Evolutionary conservation across 2,329 filamentous ascomycete species (phyloP), one percentile per base, ranked within the genome.

Genomic region (Colletotrichum lentis): DNA sequence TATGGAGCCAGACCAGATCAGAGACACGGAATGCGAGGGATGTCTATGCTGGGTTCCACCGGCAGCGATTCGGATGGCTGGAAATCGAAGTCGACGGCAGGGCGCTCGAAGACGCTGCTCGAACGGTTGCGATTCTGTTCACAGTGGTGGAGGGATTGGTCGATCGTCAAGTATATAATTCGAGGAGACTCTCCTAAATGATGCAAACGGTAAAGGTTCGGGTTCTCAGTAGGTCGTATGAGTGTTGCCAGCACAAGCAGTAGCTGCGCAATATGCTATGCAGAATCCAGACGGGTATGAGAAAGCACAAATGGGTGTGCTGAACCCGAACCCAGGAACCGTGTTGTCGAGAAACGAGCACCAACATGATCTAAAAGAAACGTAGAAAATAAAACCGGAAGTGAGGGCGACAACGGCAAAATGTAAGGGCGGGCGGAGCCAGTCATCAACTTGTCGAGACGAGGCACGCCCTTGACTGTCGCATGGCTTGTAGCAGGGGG

Each of bases 401-500:
- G 11, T 12, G 53, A 46, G 31, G 64, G 53, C 43, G 49, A 44
- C 27, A 44, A 58, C 39, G 20, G 57, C 46, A 67, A 67, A 49
- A 62, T 63, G 52, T 67, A 62, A 46, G 24, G n/a, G 37, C 31
- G 27, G 11, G 6, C 5, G 31, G 37, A 43, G 54, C 54, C 54
- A 65, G 50, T 56, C 62, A 61, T 52, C 24, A 35, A 56, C 27
- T 56, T 35, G 5, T 43, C 54, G 39, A 41, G 64, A 41, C 62
- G 62, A 24, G 43, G 20, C 22, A 54, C 50, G 41, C 67, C 47
- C 63, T 62, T 16, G 67, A 67, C 63, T 41, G 44, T 62, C 52
- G 62, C 55, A 68, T 68, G 61, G 67, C 67, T 54, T 35, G 39
- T 22, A 18, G 52, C 67, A 69, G 52, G 66, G 62, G 54, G 24